phyloP scores from a whole-genome alignment of 257 asterid genomes.

The Solanum piurae region DNA sequence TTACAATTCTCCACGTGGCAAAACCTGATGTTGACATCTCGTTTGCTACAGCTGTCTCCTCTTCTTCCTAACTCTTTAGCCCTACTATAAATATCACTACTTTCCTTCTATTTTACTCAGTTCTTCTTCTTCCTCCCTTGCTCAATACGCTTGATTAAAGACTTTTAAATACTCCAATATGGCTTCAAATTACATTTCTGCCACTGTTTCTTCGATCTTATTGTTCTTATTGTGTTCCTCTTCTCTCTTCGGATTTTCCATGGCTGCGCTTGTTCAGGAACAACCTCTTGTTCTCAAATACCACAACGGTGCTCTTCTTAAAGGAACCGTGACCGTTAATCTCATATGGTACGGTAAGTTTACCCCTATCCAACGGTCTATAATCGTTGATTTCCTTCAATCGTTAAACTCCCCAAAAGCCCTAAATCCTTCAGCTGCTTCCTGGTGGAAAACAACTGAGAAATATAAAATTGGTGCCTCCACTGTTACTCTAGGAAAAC shows the following conservation, averaged over 20 bases:
- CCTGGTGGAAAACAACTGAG: conserved; percentile 45
- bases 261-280: conserved; percentile 38
- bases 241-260: conserved; percentile 11
- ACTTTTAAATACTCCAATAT: neutral
- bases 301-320: conserved; percentile 47
- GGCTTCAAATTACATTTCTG: conserved; percentile 16
- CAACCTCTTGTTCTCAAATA: conserved; percentile 45
- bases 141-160: neutral
- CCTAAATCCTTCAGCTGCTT: conserved; percentile 31
- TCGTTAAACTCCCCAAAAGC: conserved; percentile 24
- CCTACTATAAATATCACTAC: neutral
- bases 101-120: neutral
- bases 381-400: conserved; percentile 49
- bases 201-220: neutral
- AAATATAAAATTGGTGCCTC: conserved; percentile 37
- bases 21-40: conserved; percentile 17
- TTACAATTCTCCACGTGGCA: conserved; percentile 13
- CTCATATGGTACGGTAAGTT: conserved; percentile 61
- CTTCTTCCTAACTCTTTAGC: neutral
- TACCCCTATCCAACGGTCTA: conserved; percentile 44
- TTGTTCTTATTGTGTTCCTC: conserved; percentile 6
- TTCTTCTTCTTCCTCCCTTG: neutral
- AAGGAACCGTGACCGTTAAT: conserved; percentile 44
- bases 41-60: conserved; percentile 17
- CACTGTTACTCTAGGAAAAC: conserved; percentile 32